Evolutionary conservation across 495 filamentous ascomycete genomes (phyloP), one percentile per base, ranked within the genome.

Genomic region (Podospora australis): DNA sequence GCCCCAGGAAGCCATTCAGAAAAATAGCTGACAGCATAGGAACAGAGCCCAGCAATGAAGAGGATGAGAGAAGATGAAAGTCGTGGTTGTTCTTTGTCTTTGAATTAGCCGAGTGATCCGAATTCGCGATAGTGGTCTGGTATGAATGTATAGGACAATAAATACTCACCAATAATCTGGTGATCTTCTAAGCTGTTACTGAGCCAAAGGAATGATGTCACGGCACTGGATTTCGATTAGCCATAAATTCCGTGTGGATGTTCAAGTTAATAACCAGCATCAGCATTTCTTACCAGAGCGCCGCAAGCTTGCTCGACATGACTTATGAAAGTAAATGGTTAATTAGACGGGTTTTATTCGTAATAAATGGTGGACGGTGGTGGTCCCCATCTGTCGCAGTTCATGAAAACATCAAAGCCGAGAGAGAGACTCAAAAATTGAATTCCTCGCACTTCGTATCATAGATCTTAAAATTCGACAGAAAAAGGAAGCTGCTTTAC

Each of bases 131-230:
- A 40, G 8, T 40, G 38, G 23, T 21, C 7, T 2, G 38, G 20
- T 23, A 19, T 1, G 11, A 25, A 32, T 19, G 22, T 9, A 10
- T 23, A 9, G 8, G n/a, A 14, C 8, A n/a, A 23, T 11, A 9
- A 7, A 7, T 1, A 39, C 44, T 30, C 45, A 71, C 72, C 68
- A 36, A 70, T 66, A 23, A 73, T 60, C n/a, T 68, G 67, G 40
- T 76, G 70, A 26, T 63, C 65, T 42, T 76, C 65, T 14, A 74
- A 47, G 4, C 59, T 69, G 46, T 62, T 56, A 4, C 64, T 60
- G 10, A 76, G 56, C 68, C 68, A 76, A 8, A 70, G 41, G 55
- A 73, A 73, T 0, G 68, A 72, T 26, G 65, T 53, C 14, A 70
- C 63, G 50, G 71, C 68, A 54, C 72, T 72, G 26, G 20, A 22